A percentile compares a stretch with the other conserved stretches of the same genome.
phyloP scores from a whole-genome alignment of 768 basidiomycete species.

The Flagelloscypha sp. region DNA sequence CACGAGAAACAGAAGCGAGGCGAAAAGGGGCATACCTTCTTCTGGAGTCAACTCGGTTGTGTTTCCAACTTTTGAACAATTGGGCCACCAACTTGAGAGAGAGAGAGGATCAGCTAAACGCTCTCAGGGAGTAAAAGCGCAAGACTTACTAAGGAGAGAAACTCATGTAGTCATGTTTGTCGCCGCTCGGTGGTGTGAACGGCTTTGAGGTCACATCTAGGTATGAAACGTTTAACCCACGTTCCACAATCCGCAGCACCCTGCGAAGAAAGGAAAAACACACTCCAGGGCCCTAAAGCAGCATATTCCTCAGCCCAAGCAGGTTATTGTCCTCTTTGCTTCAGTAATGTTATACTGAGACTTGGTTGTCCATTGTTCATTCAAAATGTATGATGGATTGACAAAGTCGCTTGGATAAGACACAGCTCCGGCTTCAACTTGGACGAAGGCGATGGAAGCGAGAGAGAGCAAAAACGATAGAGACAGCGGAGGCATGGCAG shows the following conservation, averaged over 20 bases:
- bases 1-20: slow-evolving; percentile 1
- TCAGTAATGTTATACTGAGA: slow-evolving; percentile 33
- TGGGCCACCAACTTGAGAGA: slow-evolving; percentile 48
- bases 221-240: too few relatives aligned
- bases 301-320: slow-evolving; percentile 38
- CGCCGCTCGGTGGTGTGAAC: slow-evolving; percentile 40
- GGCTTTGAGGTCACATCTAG: too few relatives aligned
- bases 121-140: slow-evolving; percentile 1
- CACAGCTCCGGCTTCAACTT: too few relatives aligned
- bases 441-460: too few relatives aligned
- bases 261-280: too few relatives aligned
- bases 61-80: slow-evolving; percentile 51
- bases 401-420: slow-evolving; percentile 54
- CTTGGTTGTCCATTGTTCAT: too few relatives aligned
- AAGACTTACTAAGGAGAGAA: slow-evolving; percentile 58
- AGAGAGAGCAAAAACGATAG: too few relatives aligned
- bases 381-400: slow-evolving; percentile 40
- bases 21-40: slow-evolving; percentile 29
- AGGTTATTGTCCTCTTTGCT: slow-evolving; percentile 37
- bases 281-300: slow-evolving; percentile 47
- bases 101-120: neutral
- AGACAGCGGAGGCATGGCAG: too few relatives aligned
- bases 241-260: too few relatives aligned
- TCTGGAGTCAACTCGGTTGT: slow-evolving; percentile 46
- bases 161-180: slow-evolving; percentile 59